phyloP scores from a whole-genome alignment of 2,329 filamentous ascomycete species.

The Aureobasidium vineae region DNA sequence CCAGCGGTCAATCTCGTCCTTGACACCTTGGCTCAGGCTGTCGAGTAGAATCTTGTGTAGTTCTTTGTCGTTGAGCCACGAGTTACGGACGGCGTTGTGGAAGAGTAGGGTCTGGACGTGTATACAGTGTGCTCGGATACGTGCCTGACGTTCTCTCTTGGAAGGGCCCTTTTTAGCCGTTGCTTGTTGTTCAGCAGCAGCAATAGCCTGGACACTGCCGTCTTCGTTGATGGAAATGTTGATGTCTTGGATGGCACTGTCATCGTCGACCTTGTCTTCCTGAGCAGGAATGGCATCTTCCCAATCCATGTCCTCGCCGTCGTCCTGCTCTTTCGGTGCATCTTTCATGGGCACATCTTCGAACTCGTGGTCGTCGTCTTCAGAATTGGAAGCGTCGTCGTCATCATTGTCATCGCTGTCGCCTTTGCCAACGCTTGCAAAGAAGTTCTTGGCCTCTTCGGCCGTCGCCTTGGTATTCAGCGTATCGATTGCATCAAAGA shows the following conservation, averaged over 20 bases:
- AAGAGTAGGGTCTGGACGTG: conserved; percentile 86
- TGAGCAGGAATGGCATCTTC: conserved; percentile 53
- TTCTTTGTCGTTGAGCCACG: conserved; percentile 75
- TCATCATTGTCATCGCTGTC: conserved; percentile 41
- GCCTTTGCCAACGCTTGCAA: conserved; percentile 41
- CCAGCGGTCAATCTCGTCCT: conserved; percentile 72
- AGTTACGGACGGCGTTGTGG: conserved; percentile 83
- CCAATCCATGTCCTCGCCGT: conserved; percentile 58
- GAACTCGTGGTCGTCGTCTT: conserved; percentile 49
- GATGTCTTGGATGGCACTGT: conserved; percentile 37
- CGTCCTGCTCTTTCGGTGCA: conserved; percentile 45
- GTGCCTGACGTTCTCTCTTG: conserved; percentile 76
- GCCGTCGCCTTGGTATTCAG: conserved; percentile 37
- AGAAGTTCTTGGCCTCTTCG: conserved; percentile 39
- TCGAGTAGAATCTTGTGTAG: conserved; percentile 73
- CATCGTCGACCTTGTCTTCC: conserved; percentile 28
- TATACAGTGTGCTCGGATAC: conserved; percentile 77
- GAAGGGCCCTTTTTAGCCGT: conserved; percentile 73
- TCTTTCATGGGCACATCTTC: conserved; percentile 45
- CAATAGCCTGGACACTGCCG: conserved; percentile 33
- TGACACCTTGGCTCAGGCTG: conserved; percentile 66
- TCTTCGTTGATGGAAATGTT: conserved; percentile 41
- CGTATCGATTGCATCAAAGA: conserved; percentile 49
- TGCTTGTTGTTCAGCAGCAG: conserved; percentile 35
- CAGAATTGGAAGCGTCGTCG: conserved; percentile 44